A percentile compares a stretch with the other conserved stretches of the same genome.
These are phyloP conservation scores for Diaporthe vaccinii DNA, from an alignment of 2,329 filamentous ascomycete species.

Conservation along the genomic window DNA sequence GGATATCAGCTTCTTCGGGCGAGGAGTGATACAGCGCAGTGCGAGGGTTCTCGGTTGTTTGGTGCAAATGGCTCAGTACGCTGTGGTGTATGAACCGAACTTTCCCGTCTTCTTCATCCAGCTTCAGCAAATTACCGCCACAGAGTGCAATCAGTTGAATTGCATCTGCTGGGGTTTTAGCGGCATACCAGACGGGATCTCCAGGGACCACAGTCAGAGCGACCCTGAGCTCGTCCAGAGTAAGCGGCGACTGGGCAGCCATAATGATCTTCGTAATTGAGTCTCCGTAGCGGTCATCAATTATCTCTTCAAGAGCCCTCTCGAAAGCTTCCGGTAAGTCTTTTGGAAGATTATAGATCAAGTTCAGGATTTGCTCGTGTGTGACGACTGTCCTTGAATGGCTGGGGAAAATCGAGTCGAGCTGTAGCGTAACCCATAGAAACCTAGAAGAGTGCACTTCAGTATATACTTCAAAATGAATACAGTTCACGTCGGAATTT, in stretches of 20 bases:
- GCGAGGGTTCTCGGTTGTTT: not conserved
- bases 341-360: slow-evolving; percentile 1
- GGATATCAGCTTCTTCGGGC: not conserved
- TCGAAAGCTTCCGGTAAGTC: slow-evolving; percentile 30
- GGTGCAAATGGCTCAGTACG: not conserved
- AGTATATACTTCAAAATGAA: no score
- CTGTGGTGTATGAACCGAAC: slow-evolving; percentile 34
- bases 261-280: slow-evolving; percentile 20
- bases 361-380: not conserved
- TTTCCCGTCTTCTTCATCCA: slow-evolving; percentile 30
- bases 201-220: slow-evolving; percentile 17
- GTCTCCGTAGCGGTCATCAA: not conserved
- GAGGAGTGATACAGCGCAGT: slow-evolving; percentile 5
- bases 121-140: slow-evolving; percentile 20
- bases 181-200: not conserved
- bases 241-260: slow-evolving; percentile 14
- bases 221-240: slow-evolving; percentile 11
- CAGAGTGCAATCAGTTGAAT: not conserved
- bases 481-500: no score
- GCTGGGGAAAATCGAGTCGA: not conserved
- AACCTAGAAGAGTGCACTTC: not conserved
- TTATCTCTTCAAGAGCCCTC: slow-evolving; percentile 7
- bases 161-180: not conserved
- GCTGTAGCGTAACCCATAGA: not conserved
- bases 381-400: not conserved